Evolutionary conservation across 768 basidiomycete species (phyloP).

Genomic region (Infundibulicybe gibba): DNA sequence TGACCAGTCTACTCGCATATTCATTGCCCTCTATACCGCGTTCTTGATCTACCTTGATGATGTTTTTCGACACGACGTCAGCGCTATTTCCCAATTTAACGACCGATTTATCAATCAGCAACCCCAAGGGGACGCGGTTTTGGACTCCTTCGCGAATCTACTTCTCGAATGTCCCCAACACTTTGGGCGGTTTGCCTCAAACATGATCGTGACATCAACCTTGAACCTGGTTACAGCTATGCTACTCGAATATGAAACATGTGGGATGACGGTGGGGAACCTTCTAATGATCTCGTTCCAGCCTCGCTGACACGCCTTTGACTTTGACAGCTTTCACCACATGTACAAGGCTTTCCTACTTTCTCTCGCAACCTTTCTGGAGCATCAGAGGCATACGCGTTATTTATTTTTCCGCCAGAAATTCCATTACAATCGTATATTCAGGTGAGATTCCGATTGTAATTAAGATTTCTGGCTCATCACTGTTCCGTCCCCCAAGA

Average conservation of each 20-base stretch:
- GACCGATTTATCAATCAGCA: slow-evolving; percentile 15
- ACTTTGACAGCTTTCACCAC: not conserved
- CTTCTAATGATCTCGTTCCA: not conserved
- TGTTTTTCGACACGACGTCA: slow-evolving; percentile 10
- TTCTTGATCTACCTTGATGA: slow-evolving; percentile 31
- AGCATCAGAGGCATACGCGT: slow-evolving; percentile 20
- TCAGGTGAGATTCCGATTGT: not conserved
- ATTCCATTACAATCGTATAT: slow-evolving; percentile 9
- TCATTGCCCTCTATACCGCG: slow-evolving; percentile 30
- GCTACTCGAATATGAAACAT: slow-evolving; percentile 25
- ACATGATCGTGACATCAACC: slow-evolving; percentile 24
- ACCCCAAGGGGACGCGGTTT: slow-evolving; percentile 16
- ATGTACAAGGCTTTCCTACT: slow-evolving; percentile 6
- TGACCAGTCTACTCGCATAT: slow-evolving; percentile 16
- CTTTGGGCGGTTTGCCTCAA: slow-evolving; percentile 19
- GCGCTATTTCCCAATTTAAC: slow-evolving; percentile 24
- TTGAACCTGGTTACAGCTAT: slow-evolving; percentile 24
- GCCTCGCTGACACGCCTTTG: not conserved
- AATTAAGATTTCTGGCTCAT: not conserved
- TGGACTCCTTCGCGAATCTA: slow-evolving; percentile 24
- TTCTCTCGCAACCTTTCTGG: slow-evolving; percentile 17
- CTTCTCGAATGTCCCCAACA: slow-evolving; percentile 18
- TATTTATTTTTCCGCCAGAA: slow-evolving; percentile 25
- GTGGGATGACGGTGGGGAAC: slow-evolving; percentile 17
- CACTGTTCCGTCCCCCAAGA: not conserved